Evolutionary conservation across 2,329 filamentous ascomycete genomes (phyloP), one percentile per base, ranked within the genome.

Genomic region (Dactylonectria macrodidyma): DNA sequence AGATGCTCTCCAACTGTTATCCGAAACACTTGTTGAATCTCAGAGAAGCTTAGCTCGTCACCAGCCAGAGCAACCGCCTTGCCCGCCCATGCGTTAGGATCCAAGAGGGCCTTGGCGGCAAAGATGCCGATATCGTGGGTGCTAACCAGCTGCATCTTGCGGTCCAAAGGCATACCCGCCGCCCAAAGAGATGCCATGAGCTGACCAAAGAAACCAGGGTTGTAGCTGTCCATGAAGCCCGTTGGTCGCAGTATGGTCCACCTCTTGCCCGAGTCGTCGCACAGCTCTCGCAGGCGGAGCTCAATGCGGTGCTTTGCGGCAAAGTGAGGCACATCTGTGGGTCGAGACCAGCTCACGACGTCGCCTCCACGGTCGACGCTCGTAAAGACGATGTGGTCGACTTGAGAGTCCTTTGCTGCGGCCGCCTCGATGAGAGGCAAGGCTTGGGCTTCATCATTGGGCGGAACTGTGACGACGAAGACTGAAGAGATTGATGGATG

Each of bases 191-290:
- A 69, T 2, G 73, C 75, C 66, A 78, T 77, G 56, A 78, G 65
- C 36, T 74, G 69, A 3, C 76, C 73, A 3, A 78, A 78, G 44
- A 66, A 68, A 1, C 68, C 73, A 0, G 74, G 67, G 10, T 57
- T 68, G 9, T 77, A 78, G 24, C 64, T 77, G 4, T 78, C 75
- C 75, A 78, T 76, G n/a, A 78, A 78, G 0, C 74, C 76, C 0
- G 74, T 73, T 4, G 75, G 76, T 12, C 76, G 59, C 1, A 78
- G 47, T 1, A 78, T 75, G 0, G 76, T 76, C 76, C 77, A 78
- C 1, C 62, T 24, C 5, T 59, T 71, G 8, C 30, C 26, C 1
- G 2, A 48, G 8, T 55, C 36, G 1, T 64, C 5, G 4, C 66
- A 73, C 4, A 67, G 6, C 11, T 65, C n/a, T 0, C 63, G 71